phyloP scores from a whole-genome alignment of 306 rosid species.

The Citrullus mucosospermus region DNA sequence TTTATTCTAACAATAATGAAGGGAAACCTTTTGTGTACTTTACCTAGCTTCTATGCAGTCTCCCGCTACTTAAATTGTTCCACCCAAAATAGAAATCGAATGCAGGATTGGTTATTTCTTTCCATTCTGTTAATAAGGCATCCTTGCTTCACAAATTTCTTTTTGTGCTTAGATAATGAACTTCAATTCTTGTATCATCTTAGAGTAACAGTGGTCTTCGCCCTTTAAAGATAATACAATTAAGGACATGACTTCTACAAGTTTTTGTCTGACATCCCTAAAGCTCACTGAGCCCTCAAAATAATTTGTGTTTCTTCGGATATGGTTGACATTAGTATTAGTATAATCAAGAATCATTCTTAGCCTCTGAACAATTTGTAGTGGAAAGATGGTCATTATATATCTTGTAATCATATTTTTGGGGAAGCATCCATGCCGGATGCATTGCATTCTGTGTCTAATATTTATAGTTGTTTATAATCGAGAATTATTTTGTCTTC shows the following conservation, averaged over 20 bases:
- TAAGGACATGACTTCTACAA: not conserved
- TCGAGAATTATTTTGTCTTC: slow-evolving; percentile 12
- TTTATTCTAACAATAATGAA: not conserved
- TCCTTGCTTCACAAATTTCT: not conserved
- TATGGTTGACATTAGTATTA: not conserved
- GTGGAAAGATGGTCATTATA: not conserved
- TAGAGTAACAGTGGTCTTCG: not conserved
- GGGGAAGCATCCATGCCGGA: not conserved
- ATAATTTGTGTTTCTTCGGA: not conserved
- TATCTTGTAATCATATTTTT: not conserved
- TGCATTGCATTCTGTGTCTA: not conserved
- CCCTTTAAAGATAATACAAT: not conserved
- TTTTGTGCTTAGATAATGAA: not conserved
- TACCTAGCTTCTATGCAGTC: not conserved
- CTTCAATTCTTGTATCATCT: not conserved
- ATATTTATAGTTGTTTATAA: not conserved
- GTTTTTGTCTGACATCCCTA: not conserved
- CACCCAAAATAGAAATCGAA: not conserved
- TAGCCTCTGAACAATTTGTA: not conserved
- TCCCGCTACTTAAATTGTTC: not conserved
- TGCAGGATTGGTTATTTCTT: not conserved
- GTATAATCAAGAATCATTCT: not conserved
- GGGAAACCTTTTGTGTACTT: not conserved
- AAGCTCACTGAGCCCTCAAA: not conserved
- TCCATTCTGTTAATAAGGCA: not conserved